These are phyloP conservation scores for Boletellus ananas DNA, from an alignment of 768 basidiomycete genomes.

Conservation along the genomic window DNA sequence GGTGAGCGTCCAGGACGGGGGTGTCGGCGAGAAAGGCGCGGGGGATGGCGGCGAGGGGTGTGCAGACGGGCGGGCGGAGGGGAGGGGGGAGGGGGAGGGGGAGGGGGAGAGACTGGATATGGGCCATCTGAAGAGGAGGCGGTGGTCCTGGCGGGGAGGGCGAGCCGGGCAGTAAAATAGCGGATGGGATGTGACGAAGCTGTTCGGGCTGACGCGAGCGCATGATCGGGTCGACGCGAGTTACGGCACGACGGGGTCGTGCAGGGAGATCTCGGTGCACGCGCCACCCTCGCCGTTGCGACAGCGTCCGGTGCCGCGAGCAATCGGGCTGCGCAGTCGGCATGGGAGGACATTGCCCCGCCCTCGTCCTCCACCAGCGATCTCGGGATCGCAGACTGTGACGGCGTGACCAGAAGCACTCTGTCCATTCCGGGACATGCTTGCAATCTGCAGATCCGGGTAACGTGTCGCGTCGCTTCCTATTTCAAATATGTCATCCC, in stretches of 20 bases:
- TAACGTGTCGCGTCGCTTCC: constrained; percentile 28
- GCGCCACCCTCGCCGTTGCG: background rate
- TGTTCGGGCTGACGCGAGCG: constrained; percentile 21
- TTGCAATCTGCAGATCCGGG: constrained; percentile 32
- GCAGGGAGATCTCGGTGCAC: constrained; percentile 6
- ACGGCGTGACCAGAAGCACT: constrained; percentile 13
- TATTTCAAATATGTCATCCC: constrained; percentile 28
- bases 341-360: background rate
- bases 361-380: background rate
- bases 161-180: constrained; percentile 18
- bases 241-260: constrained; percentile 20
- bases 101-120: constrained; percentile 19
- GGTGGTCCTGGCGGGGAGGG: background rate
- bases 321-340: background rate
- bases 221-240: constrained; percentile 27
- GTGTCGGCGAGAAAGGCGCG: constrained; percentile 15
- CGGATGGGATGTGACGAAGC: constrained; percentile 13
- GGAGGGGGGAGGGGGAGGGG: constrained; percentile 24
- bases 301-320: no score
- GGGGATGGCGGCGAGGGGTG: constrained; percentile 4
- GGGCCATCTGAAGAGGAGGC: constrained; percentile 19
- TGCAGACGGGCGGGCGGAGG: constrained; percentile 1
- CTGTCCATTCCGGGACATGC: constrained; percentile 11
- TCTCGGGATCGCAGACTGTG: constrained; percentile 13
- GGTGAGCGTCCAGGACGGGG: constrained; percentile 37